Evolutionary conservation across 352 stramenopile species (phyloP).

Genomic region (Globisporangium alternatum): DNA sequence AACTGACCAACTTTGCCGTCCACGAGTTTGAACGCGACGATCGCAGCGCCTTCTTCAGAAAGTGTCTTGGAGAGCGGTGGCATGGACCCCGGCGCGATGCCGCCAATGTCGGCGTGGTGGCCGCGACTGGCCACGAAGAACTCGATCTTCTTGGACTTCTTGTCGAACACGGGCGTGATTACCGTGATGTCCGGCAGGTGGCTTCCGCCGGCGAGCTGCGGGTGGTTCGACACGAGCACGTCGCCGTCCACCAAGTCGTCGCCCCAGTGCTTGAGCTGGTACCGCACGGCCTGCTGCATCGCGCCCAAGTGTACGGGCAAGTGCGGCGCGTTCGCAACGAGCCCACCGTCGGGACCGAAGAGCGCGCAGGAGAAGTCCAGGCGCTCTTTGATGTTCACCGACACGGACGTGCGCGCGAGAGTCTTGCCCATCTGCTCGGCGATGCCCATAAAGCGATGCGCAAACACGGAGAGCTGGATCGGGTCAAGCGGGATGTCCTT

Average conservation of each 20-base stretch:
- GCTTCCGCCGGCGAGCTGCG: slow-evolving; percentile 95
- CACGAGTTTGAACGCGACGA: slow-evolving; percentile 99
- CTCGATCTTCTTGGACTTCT: slow-evolving; percentile 87
- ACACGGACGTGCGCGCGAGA: slow-evolving; percentile 94
- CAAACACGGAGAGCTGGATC: slow-evolving; percentile 97
- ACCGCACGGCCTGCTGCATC: slow-evolving; percentile 97
- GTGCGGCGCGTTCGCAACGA: slow-evolving; percentile 99
- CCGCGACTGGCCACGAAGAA: slow-evolving; percentile 98
- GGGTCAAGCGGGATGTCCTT: slow-evolving; percentile 82
- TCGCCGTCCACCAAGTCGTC: slow-evolving; percentile 94
- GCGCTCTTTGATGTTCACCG: slow-evolving; percentile 99
- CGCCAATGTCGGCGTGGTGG: slow-evolving; percentile 98
- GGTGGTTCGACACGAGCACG: slow-evolving; percentile 99
- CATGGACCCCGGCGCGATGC: slow-evolving; percentile 95
- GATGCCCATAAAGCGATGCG: slow-evolving; percentile 99
- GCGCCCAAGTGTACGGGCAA: slow-evolving; percentile 98
- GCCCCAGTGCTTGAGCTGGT: slow-evolving; percentile 90
- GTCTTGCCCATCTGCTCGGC: slow-evolving; percentile 99
- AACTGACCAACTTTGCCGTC: slow-evolving; percentile 92
- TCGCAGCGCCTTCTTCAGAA: slow-evolving; percentile 98
- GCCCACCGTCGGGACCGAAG: slow-evolving; percentile 96
- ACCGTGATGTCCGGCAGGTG: slow-evolving; percentile 99
- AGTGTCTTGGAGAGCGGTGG: slow-evolving; percentile 94
- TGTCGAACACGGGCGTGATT: slow-evolving; percentile 98
- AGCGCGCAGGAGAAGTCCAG: slow-evolving; percentile 99